phyloP scores from a whole-genome alignment of 805 yeast species.

The Sugiyamaella floridensis region DNA sequence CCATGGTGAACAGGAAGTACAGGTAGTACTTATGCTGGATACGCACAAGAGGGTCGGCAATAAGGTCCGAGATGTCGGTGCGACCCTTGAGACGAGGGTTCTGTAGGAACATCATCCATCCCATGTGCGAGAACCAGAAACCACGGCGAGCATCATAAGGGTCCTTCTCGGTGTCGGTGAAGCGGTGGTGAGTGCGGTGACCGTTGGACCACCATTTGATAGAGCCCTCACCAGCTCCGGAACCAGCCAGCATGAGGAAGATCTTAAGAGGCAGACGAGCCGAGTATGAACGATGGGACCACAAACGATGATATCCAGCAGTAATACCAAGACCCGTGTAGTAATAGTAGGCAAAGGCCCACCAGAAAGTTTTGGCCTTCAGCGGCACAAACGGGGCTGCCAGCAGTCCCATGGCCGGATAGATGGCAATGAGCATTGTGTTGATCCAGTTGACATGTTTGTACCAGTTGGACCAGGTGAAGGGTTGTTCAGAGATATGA shows the following conservation, averaged over 20 bases:
- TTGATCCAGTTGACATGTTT: slow-evolving; percentile 73
- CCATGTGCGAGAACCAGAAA: slow-evolving; percentile 74
- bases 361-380: slow-evolving; percentile 43
- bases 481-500: slow-evolving; percentile 66
- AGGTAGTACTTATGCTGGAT: slow-evolving; percentile 73
- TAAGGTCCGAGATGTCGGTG: slow-evolving; percentile 60
- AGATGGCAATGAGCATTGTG: slow-evolving; percentile 44
- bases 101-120: slow-evolving; percentile 74
- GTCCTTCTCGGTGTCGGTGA: slow-evolving; percentile 80
- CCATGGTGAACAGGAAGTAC: slow-evolving; percentile 42
- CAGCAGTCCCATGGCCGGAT: slow-evolving; percentile 48
- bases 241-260: slow-evolving; percentile 52
- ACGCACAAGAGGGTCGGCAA: slow-evolving; percentile 46
- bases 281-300: slow-evolving; percentile 55
- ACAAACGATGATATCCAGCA: slow-evolving; percentile 77
- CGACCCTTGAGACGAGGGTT: slow-evolving; percentile 58
- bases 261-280: slow-evolving; percentile 41
- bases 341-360: slow-evolving; percentile 49
- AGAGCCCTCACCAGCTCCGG: slow-evolving; percentile 71
- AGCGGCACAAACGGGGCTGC: slow-evolving; percentile 41
- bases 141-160: slow-evolving; percentile 84
- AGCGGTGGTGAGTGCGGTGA: slow-evolving; percentile 87
- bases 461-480: slow-evolving; percentile 68
- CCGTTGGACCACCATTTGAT: slow-evolving; percentile 73
- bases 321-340: slow-evolving; percentile 67